Evolutionary conservation across 2,329 filamentous ascomycete species (phyloP), one percentile per base, ranked within the genome.

Genomic region (Paecilomyces dactylethromorphus): DNA sequence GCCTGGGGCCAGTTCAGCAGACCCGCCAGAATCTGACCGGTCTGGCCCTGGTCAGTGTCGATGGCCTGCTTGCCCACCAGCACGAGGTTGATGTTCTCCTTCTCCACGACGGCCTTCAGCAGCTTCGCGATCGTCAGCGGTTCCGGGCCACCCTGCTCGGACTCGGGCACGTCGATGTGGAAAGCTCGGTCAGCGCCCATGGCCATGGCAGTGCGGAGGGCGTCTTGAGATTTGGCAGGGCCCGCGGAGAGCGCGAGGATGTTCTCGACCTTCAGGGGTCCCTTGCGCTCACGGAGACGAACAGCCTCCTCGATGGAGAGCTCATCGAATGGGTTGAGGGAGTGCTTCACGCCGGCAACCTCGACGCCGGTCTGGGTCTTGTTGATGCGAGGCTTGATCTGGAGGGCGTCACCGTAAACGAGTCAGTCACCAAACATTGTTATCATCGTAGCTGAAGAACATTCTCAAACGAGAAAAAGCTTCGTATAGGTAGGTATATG

Each of bases 291-390:
- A 76, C 94, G 92, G 72, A 99, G 89, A 49, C 91, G 91, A 56
- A 97, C 90, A 56, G 92, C 91, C 81, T 97, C 94, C 79, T 99
- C 94, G 76, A 99, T 87, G 51, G 92, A 95, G 71, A 99, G 90
- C 77, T 99, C 94, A 82, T 99, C 94, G 79, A 99, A 99, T 21
- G 94, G 94, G 83, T 97, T 99, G 86, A 99, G 93, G 74, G 88
- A 92, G 84, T 97, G 93, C 79, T 97, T 97, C 71, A 97, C 92
- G 66, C 90, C 90, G 64, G 88, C 83, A 58, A 90, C 96, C 79
- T 97, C 93, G 78, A 99, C 89, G 72, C 87, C 93, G 62, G 93
- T 97, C 78, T 86, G 82, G 64, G 86, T 74, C 67, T 86, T 86
- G 79, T 88, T 88, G 71, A 88, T 85, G 65, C 86, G 84, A 56